These are phyloP conservation scores for Xylaria cubensis DNA, from an alignment of 495 filamentous ascomycete genomes.

Conservation along the genomic window DNA sequence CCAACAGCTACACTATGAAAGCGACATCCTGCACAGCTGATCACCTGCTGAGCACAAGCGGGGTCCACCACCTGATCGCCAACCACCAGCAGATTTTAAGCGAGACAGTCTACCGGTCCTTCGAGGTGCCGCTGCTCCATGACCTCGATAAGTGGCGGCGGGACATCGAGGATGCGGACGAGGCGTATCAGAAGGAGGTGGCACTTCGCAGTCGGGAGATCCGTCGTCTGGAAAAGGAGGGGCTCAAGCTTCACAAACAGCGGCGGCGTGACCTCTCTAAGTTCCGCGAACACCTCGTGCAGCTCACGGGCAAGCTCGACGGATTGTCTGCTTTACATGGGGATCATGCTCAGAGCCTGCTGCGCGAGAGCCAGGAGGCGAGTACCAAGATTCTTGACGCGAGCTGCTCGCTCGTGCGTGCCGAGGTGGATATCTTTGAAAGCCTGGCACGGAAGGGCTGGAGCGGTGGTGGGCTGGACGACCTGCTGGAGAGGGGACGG, in stretches of 20 bases:
- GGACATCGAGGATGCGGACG: constrained; percentile 65
- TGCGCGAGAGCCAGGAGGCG: constrained; percentile 65
- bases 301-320: constrained; percentile 65
- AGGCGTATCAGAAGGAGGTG: constrained; percentile 59
- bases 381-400: constrained; percentile 63
- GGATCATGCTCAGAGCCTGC: constrained; percentile 60
- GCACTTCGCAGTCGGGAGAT: constrained; percentile 61
- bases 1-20: constrained; percentile 57
- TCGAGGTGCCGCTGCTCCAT: constrained; percentile 69
- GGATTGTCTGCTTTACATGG: constrained; percentile 64
- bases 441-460: constrained; percentile 68
- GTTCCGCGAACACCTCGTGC: constrained; percentile 62
- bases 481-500: constrained; percentile 64
- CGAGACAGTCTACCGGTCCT: constrained; percentile 68
- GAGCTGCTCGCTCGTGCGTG: constrained; percentile 65
- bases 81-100: constrained; percentile 70
- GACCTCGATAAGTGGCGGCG: constrained; percentile 67
- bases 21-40: constrained; percentile 63
- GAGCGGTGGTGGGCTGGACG: constrained; percentile 67
- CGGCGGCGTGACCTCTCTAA: constrained; percentile 56
- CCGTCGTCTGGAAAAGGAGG: constrained; percentile 64
- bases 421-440: constrained; percentile 72
- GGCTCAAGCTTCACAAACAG: constrained; percentile 62
- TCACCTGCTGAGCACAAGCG: constrained; percentile 61
- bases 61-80: constrained; percentile 68